Evolutionary conservation across 805 yeast species (phyloP), one percentile per base, ranked within the genome.

Genomic region (Myxozyma vanderwaltii): DNA sequence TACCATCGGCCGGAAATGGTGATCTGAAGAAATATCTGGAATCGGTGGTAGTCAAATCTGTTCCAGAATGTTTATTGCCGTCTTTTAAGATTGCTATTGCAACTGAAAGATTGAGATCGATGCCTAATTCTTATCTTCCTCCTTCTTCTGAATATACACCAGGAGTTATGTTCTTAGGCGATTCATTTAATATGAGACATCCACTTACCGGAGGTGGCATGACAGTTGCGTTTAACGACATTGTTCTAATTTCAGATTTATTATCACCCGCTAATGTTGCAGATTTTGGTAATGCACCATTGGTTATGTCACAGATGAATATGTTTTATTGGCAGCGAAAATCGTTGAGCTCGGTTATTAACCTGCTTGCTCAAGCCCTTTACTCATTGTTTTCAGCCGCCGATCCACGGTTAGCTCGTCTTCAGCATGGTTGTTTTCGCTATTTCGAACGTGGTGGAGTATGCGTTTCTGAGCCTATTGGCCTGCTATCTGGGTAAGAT

Each of bases 121-220:
- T 92, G 97, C 98, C 99, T 51, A 91, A 91, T 74, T 96, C 94
- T 67, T 94, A 82, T 74, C 77, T 94, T 51, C 82, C 95, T 24
- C 97, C 97, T 0, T 79, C 82, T 57, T 59, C 67, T 29, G 91
- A 90, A 70, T 77, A 77, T 31, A 79, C 82, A 44, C 85, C 84
- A 10, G 99, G 99, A 12, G 76, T 90, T 48, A 78, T 94, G 38
- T 80, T 92, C 66, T 71, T 94, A 36, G 99, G 99, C 50, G 99
- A 94, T 72, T 89, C 99, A 1, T 79, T 91, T 67, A 94, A 94
- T 73, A 94, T 94, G 97, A 82, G 99, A 72, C 99, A 94, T 72
- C 99, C 99, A 27, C 81, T 94, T 62, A 94, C 98, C 0, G 99
- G 99, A 54, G 99, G 99, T 64, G 99, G 99, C 62, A 94, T 94